Evolutionary conservation across 305 asterid genomes (phyloP), one percentile per base, ranked within the genome.

Genomic region (Solanum hybrid): DNA sequence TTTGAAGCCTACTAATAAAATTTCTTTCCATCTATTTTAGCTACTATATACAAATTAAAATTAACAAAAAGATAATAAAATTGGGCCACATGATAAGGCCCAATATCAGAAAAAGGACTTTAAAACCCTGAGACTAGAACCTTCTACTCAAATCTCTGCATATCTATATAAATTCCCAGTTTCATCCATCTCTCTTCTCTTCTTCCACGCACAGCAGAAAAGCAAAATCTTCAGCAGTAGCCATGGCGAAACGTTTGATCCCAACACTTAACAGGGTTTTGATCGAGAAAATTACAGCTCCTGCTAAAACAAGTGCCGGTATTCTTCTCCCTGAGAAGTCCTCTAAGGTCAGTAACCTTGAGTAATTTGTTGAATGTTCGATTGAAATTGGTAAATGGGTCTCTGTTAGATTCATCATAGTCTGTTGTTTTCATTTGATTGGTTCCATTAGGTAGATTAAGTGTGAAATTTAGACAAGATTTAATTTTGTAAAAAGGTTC

Each of bases 291-390:
- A 90, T 95, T 72, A 87, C 92, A 10, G 94, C 95, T 27, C 99
- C 99, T 29, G 91, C 99, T 87, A 96, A 96, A 92, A 96, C 99
- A 88, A 87, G 93, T 15, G 95, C 96, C 24, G 99, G 99, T 38
- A 96, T 97, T 89, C 98, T 97, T 89, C 98, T 97, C 78, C 99
- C 99, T 3, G 99, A 97, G 82, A 95, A 92, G 38, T 92, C 98
- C 6, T 85, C 96, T 90, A 95, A 96, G 98, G 99, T 95, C 11
- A 76, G 81, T 17, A 15, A 75, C 27, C 29, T 14, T 2, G 86
- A 81, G 19, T 35, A 45, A 42, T 42, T 42, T 82, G 10, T 45
- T 45, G 38, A 45, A 3, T 40, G 32, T 26, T 14, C 3, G 10
- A 7, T 7, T 26, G 69, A 80, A 34, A 17, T 34, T 34, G 45